Evolutionary conservation across 495 filamentous ascomycete species (phyloP).

Genomic region (Bacidia rubella): DNA sequence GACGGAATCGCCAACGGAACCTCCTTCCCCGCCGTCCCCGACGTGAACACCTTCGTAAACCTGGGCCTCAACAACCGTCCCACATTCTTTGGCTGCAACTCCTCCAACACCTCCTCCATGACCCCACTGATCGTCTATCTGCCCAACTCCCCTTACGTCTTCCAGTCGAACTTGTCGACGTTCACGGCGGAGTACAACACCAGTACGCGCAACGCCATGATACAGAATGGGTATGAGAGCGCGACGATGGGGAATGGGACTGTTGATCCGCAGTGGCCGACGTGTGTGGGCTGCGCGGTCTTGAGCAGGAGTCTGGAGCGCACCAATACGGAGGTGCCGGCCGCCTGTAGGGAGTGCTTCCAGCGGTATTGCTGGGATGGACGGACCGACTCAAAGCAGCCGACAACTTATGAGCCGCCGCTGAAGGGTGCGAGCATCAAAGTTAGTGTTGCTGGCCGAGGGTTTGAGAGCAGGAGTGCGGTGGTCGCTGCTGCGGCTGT

Average conservation of each 20-base stretch:
- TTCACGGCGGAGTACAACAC: slow-evolving; percentile 48
- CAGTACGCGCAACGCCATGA: slow-evolving; percentile 56
- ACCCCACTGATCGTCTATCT: slow-evolving; percentile 74
- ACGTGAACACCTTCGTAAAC: slow-evolving; percentile 76
- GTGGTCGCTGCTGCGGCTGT: neutral
- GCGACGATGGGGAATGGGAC: slow-evolving; percentile 75
- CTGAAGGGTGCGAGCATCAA: slow-evolving; percentile 12
- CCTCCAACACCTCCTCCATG: slow-evolving; percentile 43
- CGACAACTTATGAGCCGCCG: slow-evolving; percentile 22
- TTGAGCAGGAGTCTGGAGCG: slow-evolving; percentile 59
- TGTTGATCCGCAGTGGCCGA: slow-evolving; percentile 53
- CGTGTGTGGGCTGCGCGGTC: slow-evolving; percentile 82
- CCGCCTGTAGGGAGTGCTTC: slow-evolving; percentile 63
- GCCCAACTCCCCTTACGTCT: slow-evolving; percentile 73
- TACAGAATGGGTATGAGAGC: slow-evolving; percentile 70
- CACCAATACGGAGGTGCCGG: slow-evolving; percentile 48
- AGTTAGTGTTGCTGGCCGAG: slow-evolving; percentile 7
- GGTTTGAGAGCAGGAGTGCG: neutral
- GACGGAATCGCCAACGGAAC: slow-evolving; percentile 63
- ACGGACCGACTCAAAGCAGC: slow-evolving; percentile 33
- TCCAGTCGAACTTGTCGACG: slow-evolving; percentile 60
- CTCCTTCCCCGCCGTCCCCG: slow-evolving; percentile 69
- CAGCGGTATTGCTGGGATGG: slow-evolving; percentile 81
- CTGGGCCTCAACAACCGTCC: slow-evolving; percentile 71
- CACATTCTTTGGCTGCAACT: slow-evolving; percentile 87